A percentile compares a stretch with the other conserved stretches of the same genome.
phyloP scores from a whole-genome alignment of 2,329 filamentous ascomycete species.

The Ambrosiella xylebori region DNA sequence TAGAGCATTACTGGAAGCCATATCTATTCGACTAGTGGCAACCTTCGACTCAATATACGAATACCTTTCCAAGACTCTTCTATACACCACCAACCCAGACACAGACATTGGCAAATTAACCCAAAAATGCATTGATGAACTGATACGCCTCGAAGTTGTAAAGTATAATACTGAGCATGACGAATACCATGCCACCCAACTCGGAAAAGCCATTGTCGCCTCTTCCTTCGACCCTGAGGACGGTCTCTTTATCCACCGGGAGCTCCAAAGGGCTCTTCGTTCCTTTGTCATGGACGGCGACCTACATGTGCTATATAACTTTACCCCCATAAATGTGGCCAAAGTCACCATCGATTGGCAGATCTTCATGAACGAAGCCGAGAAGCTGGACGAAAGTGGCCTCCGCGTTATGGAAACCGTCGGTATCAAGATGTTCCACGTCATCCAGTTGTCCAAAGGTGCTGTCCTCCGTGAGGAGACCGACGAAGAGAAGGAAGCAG shows the following conservation, averaged over 20 bases:
- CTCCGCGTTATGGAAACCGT: conserved; percentile 50
- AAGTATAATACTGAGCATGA: conserved; percentile 21
- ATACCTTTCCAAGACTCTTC: conserved; percentile 49
- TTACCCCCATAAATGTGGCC: conserved; percentile 49
- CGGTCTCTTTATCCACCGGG: conserved; percentile 53
- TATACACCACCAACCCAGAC: conserved; percentile 38
- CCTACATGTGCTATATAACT: conserved; percentile 63
- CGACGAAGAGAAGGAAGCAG: conserved; percentile 39
- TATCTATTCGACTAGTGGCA: conserved; percentile 50
- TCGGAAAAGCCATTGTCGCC: conserved; percentile 55
- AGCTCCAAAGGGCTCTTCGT: conserved; percentile 47
- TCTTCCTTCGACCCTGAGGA: conserved; percentile 60
- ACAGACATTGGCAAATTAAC: conserved; percentile 35
- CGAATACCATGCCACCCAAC: conserved; percentile 41
- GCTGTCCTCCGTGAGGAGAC: conserved; percentile 46
- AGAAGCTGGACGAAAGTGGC: conserved; percentile 52
- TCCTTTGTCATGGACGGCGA: conserved; percentile 69
- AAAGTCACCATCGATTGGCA: conserved; percentile 48
- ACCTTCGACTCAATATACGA: conserved; percentile 47
- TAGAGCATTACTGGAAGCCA: conserved; percentile 54
- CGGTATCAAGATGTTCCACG: conserved; percentile 47
- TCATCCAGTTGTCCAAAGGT: conserved; percentile 55
- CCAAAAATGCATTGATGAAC: conserved; percentile 39
- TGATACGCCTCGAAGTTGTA: conserved; percentile 39
- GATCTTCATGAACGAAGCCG: conserved; percentile 54